Percentiles rank a stretch among this genome's conserved stretches.
These are phyloP conservation scores for Trypanosoma rangeli DNA, from an alignment of 208 protist species.

Conservation along the genomic window DNA sequence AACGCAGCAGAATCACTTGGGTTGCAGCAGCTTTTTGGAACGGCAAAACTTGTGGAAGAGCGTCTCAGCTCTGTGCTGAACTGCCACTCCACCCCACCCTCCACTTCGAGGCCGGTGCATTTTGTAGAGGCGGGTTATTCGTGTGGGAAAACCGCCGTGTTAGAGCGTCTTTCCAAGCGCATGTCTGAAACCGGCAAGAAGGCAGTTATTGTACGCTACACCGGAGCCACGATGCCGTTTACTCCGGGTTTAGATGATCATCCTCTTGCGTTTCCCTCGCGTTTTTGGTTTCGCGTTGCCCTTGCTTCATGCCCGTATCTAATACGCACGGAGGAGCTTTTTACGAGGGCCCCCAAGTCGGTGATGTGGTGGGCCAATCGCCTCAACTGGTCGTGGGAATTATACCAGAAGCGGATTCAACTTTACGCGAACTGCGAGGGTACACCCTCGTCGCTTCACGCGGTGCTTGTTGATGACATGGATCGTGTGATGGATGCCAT, in stretches of 20 bases:
- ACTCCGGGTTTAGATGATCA: constrained; percentile 80
- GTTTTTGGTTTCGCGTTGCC: constrained; percentile 86
- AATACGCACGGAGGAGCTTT: constrained; percentile 75
- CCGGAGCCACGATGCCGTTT: constrained; percentile 68
- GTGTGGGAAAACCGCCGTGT: constrained; percentile 74
- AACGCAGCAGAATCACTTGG: constrained; percentile 63
- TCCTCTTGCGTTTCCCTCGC: constrained; percentile 68
- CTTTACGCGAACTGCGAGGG: constrained; percentile 6
- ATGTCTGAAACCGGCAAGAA: constrained; percentile 41
- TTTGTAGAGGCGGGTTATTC: constrained; percentile 71
- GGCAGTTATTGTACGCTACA: constrained; percentile 76
- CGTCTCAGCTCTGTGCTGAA: constrained; percentile 63
- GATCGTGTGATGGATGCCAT: constrained; percentile 74
- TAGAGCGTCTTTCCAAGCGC: constrained; percentile 60
- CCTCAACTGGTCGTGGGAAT: constrained; percentile 79
- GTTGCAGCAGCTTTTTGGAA: constrained; percentile 72
- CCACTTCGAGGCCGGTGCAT: constrained; percentile 66
- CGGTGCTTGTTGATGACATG: constrained; percentile 75
- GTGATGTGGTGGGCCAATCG: constrained; percentile 76
- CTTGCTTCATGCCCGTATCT: constrained; percentile 71
- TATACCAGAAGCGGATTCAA: constrained; percentile 52
- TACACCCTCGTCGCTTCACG: constrained; percentile 31
- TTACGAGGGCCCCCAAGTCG: constrained; percentile 63
- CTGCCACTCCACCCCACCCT: constrained; percentile 38
- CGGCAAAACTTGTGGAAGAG: constrained; percentile 80